Percentiles rank a stretch among this genome's conserved stretches.
Conservation (phyloP, 164 flowering plant genomes). For the Tetracentron sinense region DNA sequence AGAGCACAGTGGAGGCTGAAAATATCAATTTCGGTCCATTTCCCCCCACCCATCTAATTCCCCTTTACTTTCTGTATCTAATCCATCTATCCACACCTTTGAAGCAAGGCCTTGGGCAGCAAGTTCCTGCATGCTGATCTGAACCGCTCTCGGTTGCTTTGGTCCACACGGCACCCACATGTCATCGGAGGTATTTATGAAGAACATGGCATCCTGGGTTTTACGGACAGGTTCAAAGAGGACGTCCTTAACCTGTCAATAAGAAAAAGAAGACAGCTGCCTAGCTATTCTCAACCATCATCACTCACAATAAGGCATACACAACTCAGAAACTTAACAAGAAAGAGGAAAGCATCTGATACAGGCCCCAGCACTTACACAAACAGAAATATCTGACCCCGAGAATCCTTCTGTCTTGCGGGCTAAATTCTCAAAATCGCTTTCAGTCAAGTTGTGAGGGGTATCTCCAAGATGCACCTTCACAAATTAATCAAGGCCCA, state of each 20-base stretch:
- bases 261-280: not conserved
- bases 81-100: slow-evolving; percentile 40
- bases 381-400: slow-evolving; percentile 75
- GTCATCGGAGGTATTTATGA: slow-evolving; percentile 32
- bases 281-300: not conserved
- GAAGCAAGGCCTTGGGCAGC: slow-evolving; percentile 85
- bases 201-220: slow-evolving; percentile 96
- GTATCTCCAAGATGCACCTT: slow-evolving; percentile 89
- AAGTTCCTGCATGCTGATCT: slow-evolving; percentile 81
- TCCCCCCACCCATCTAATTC: too few species aligned
- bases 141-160: slow-evolving; percentile 48
- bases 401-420: slow-evolving; percentile 69
- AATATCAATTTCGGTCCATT: too few species aligned
- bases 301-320: not conserved
- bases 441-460: slow-evolving; percentile 65
- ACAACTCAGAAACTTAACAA: not conserved
- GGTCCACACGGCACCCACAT: slow-evolving; percentile 59
- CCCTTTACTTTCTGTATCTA: too few species aligned
- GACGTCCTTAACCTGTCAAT: slow-evolving; percentile 87
- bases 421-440: slow-evolving; percentile 65
- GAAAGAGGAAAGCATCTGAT: not conserved
- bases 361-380: slow-evolving; percentile 49
- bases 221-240: slow-evolving; percentile 97
- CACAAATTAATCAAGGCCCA: not conserved
- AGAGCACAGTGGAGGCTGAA: too few species aligned